These are phyloP conservation scores for Austropuccinia psidii DNA, from an alignment of 1,284 basidiomycete species.

Conservation along the genomic window DNA sequence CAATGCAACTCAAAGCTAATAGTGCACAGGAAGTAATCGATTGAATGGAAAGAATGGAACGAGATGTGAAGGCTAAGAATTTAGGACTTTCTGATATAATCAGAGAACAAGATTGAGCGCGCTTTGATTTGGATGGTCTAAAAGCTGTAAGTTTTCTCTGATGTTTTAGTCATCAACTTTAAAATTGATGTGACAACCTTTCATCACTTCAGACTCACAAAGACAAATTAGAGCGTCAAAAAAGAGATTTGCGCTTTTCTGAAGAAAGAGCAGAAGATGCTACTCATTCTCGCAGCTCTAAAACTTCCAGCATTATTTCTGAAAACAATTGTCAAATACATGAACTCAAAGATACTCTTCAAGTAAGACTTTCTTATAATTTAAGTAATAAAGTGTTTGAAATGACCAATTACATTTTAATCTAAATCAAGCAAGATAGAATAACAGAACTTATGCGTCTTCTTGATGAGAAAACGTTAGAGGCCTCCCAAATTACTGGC, in stretches of 20 bases:
- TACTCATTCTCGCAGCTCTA: constrained; percentile 79
- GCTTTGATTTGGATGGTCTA: constrained; percentile 92
- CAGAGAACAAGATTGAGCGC: constrained; percentile 86
- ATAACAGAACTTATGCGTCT: constrained; percentile 81
- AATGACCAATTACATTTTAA: constrained; percentile 6
- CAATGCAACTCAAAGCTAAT: constrained; percentile 94
- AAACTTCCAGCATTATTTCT: constrained; percentile 75
- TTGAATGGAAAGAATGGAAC: constrained; percentile 97
- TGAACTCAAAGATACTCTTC: constrained; percentile 87
- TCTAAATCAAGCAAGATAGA: constrained; percentile 79
- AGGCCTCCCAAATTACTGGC: constrained; percentile 71
- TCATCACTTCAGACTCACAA: constrained; percentile 67
- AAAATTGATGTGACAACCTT: not conserved
- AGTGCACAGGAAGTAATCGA: constrained; percentile 99
- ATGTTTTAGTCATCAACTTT: not conserved
- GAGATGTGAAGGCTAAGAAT: constrained; percentile 96
- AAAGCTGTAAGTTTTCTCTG: constrained; percentile 57
- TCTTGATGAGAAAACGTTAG: constrained; percentile 64
- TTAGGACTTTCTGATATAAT: constrained; percentile 98
- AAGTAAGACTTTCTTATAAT: constrained; percentile 55
- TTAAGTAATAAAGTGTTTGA: not conserved
- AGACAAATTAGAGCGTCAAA: constrained; percentile 87
- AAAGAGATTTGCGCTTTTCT: constrained; percentile 90
- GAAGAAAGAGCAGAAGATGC: constrained; percentile 96
- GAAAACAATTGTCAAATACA: constrained; percentile 95